phyloP scores from a whole-genome alignment of 2,329 filamentous ascomycete species.

The Aspergillus oerlinghausenensis region DNA sequence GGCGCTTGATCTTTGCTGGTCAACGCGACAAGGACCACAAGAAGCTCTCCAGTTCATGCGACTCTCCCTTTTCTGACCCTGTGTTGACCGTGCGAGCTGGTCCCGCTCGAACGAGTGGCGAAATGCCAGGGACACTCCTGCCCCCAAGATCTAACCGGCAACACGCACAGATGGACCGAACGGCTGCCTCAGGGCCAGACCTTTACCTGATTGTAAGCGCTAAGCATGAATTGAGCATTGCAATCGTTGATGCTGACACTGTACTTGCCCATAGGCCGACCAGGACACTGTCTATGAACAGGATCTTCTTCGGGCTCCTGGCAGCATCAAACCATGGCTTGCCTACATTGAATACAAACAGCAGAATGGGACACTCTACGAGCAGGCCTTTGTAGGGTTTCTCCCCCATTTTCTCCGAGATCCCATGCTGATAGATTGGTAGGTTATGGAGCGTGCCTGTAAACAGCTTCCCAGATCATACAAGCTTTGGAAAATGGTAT shows the following conservation, averaged over 20 bases:
- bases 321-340: constrained; percentile 89
- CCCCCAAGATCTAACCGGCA: constrained; percentile 42
- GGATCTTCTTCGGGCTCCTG: constrained; percentile 80
- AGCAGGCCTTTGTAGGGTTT: constrained; percentile 68
- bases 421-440: constrained; percentile 6
- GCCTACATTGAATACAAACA: constrained; percentile 89
- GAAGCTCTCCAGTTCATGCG: constrained; percentile 24
- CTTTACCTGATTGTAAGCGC: constrained; percentile 44
- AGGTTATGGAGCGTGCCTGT: constrained; percentile 85
- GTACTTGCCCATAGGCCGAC: constrained; percentile 56
- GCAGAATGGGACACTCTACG: constrained; percentile 75
- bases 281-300: constrained; percentile 96
- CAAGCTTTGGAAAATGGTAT: constrained; percentile 94
- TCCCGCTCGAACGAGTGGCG: constrained; percentile 39
- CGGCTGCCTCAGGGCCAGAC: constrained; percentile 38
- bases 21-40: constrained; percentile 18
- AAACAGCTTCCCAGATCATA: constrained; percentile 86
- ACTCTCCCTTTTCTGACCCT: constrained; percentile 18
- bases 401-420: background rate
- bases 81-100: constrained; percentile 30
- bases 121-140: constrained; percentile 49
- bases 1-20: constrained; percentile 12
- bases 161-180: constrained; percentile 41
- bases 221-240: constrained; percentile 5
- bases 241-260: constrained; percentile 28